phyloP scores from a whole-genome alignment of 305 asterid species.

The Solanum hybrid region DNA sequence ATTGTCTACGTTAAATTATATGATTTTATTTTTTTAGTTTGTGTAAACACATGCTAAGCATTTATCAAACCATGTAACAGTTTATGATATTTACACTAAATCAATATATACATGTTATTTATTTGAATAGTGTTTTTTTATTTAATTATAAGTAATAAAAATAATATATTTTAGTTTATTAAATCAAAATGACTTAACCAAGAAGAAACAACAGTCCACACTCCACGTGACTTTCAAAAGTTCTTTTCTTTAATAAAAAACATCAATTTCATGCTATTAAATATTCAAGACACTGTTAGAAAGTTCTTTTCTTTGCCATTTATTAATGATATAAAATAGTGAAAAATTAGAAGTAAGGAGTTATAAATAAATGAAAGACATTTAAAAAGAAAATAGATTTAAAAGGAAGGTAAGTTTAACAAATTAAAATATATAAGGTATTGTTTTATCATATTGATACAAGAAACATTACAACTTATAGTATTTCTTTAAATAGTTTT shows the following conservation, averaged over 20 bases:
- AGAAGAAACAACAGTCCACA: not conserved
- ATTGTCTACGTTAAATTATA: not conserved
- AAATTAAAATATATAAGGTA: too few relatives aligned
- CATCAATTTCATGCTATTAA: not conserved
- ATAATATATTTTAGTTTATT: too few relatives aligned
- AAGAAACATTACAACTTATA: not conserved
- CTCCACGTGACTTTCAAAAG: not conserved
- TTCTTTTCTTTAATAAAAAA: not conserved
- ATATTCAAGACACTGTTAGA: not conserved
- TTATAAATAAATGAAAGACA: not conserved
- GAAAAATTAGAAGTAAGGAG: not conserved
- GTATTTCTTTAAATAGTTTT: fast-evolving
- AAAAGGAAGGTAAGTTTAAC: not conserved
- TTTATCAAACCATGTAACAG: not conserved
- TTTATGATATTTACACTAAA: not conserved
- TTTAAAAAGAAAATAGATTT: too few relatives aligned
- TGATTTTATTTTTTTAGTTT: not conserved
- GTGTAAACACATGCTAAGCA: not conserved
- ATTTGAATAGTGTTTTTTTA: not conserved
- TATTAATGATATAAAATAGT: not conserved
- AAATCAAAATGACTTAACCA: not conserved
- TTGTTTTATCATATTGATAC: not conserved
- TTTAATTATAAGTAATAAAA: too few relatives aligned
- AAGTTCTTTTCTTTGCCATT: not conserved
- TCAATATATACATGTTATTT: not conserved